These are phyloP conservation scores for Teratosphaeria pseudoeucalypti DNA, from an alignment of 2,329 filamentous ascomycete genomes.

Conservation along the genomic window DNA sequence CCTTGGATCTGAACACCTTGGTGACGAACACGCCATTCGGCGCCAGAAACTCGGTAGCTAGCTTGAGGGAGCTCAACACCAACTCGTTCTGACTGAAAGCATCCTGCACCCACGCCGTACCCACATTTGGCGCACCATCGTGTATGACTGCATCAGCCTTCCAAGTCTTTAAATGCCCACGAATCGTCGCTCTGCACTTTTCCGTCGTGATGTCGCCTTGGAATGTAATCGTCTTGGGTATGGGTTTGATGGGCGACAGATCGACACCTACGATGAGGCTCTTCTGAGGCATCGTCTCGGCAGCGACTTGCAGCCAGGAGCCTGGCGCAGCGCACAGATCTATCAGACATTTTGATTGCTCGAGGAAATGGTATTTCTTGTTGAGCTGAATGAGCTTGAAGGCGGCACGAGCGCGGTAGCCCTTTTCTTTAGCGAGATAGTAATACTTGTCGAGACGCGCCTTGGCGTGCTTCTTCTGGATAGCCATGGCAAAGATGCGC, in stretches of 20 bases:
- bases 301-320: slow-evolving; percentile 93
- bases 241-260: slow-evolving; percentile 88
- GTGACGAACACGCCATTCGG: slow-evolving; percentile 91
- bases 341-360: slow-evolving; percentile 89
- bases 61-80: slow-evolving; percentile 77
- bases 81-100: slow-evolving; percentile 96
- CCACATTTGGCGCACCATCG: slow-evolving; percentile 94
- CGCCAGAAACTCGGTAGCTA: slow-evolving; percentile 85
- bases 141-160: slow-evolving; percentile 94
- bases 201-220: slow-evolving; percentile 97
- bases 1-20: slow-evolving; percentile 94
- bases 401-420: slow-evolving; percentile 86
- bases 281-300: slow-evolving; percentile 84
- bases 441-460: slow-evolving; percentile 99
- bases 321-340: slow-evolving; percentile 97
- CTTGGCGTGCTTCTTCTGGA: slow-evolving; percentile 98
- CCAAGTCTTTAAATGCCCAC: slow-evolving; percentile 85
- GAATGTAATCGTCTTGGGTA: slow-evolving; percentile 87
- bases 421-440: slow-evolving; percentile 95
- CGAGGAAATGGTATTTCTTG: slow-evolving; percentile 97
- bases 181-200: slow-evolving; percentile 83
- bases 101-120: slow-evolving; percentile 96
- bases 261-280: slow-evolving; percentile 92
- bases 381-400: slow-evolving; percentile 98
- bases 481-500: slow-evolving; percentile 25